A percentile compares a stretch with the other conserved stretches of the same genome.
Evolutionary conservation across 768 basidiomycete species (phyloP).

Genomic region (Multifurca ochricompacta): DNA sequence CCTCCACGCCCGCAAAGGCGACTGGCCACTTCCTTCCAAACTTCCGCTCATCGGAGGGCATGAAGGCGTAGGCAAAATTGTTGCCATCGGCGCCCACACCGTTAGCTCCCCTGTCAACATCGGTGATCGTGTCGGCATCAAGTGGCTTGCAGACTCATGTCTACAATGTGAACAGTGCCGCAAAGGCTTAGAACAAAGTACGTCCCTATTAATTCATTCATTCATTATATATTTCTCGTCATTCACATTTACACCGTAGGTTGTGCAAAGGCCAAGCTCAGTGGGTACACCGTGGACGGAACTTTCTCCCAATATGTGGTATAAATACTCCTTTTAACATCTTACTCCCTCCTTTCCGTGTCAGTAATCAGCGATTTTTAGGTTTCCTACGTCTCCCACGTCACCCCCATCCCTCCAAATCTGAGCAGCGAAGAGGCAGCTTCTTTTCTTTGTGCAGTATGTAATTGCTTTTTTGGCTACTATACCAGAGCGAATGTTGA

Average conservation of each 20-base stretch:
- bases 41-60: constrained; percentile 74
- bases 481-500: not conserved
- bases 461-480: constrained; percentile 20
- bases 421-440: constrained; percentile 60
- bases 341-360: constrained; percentile 18
- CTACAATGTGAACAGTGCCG: constrained; percentile 70
- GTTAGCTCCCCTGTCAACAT: constrained; percentile 52
- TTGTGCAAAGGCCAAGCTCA: constrained; percentile 50
- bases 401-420: constrained; percentile 73
- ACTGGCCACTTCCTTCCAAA: constrained; percentile 71
- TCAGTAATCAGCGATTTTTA: constrained; percentile 19
- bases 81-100: constrained; percentile 70
- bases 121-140: constrained; percentile 78
- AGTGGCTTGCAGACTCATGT: constrained; percentile 72
- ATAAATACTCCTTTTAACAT: not conserved
- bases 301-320: constrained; percentile 65
- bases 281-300: constrained; percentile 71
- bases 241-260: constrained; percentile 29
- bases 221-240: not conserved
- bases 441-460: constrained; percentile 70
- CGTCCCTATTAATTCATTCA: constrained; percentile 18
- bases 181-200: constrained; percentile 69
- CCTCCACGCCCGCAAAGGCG: constrained; percentile 63
- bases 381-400: constrained; percentile 63
- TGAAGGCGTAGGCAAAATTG: constrained; percentile 67